phyloP scores from a whole-genome alignment of 192 early-diverging fungal species.

The Paraglomus brasilianum region DNA sequence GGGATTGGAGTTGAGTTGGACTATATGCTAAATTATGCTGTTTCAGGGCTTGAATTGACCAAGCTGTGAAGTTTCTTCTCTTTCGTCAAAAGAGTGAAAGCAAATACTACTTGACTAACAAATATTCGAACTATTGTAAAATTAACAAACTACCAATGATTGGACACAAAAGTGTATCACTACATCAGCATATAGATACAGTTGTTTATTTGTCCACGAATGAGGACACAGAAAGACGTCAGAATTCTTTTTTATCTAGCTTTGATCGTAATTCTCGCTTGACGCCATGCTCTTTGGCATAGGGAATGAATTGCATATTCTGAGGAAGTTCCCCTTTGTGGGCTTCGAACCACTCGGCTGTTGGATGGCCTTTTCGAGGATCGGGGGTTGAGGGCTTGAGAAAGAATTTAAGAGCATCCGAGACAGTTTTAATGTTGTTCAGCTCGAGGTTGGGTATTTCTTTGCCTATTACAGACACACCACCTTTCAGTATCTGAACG shows the following conservation, averaged over 20 bases:
- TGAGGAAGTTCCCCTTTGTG: conserved; percentile 38
- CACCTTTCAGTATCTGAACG: conserved; percentile 40
- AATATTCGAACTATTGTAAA: not conserved
- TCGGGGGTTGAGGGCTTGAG: conserved; percentile 4
- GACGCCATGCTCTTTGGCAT: conserved; percentile 38
- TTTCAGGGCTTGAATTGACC: not conserved
- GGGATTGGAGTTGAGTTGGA: conserved; percentile 31
- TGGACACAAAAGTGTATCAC: conserved; percentile 6
- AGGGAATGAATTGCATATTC: conserved; percentile 45
- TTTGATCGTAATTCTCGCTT: conserved; percentile 36
- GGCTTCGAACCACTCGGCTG: conserved; percentile 43
- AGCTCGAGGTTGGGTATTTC: conserved; percentile 41
- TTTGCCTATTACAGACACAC: conserved; percentile 35
- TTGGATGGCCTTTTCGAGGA: conserved; percentile 38
- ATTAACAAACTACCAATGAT: not conserved
- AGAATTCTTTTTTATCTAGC: not conserved
- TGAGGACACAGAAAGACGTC: not conserved
- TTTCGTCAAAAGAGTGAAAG: conserved; percentile 23
- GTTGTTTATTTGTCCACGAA: not conserved
- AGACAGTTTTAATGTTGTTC: conserved; percentile 38
- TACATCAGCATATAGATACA: not conserved
- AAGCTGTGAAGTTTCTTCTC: conserved; percentile 1
- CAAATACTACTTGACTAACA: not conserved
- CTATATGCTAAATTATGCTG: conserved; percentile 7
- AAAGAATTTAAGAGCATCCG: conserved; percentile 39